phyloP scores from a whole-genome alignment of 1,139 yeast species.

The Suhomyces bokatorum region DNA sequence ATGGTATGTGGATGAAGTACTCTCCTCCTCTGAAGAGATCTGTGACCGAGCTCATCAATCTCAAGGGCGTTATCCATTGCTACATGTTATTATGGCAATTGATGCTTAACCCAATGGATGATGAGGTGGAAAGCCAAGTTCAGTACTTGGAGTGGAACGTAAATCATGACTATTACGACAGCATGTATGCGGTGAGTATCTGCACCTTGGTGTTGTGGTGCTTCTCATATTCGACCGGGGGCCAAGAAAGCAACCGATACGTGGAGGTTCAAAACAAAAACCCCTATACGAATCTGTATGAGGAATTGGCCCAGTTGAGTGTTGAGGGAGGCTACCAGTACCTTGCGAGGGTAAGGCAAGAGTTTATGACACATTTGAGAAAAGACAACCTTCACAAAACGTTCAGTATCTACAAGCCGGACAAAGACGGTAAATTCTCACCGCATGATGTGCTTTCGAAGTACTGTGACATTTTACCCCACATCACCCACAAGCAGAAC shows the following conservation, averaged over 20 bases:
- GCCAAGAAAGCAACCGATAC: conserved; percentile 38
- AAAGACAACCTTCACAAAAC: conserved; percentile 25
- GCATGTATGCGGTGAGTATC: conserved; percentile 46
- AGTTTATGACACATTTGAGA: conserved; percentile 22
- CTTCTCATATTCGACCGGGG: conserved; percentile 41
- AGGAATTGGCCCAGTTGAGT: conserved; percentile 25
- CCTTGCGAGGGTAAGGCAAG: conserved; percentile 37
- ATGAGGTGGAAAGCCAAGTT: conserved; percentile 15
- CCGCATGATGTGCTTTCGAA: conserved; percentile 39
- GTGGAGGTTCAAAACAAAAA: conserved; percentile 16
- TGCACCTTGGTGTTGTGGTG: conserved; percentile 53
- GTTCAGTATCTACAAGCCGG: conserved; percentile 29
- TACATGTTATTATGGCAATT: conserved; percentile 63
- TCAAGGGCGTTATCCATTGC: conserved; percentile 59
- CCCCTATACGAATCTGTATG: conserved; percentile 18
- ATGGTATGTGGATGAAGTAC: conserved; percentile 44
- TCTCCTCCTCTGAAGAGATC: conserved; percentile 18
- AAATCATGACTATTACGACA: conserved; percentile 34
- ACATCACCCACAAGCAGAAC: conserved; percentile 44
- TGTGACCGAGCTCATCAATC: conserved; percentile 34
- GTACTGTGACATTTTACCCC: conserved; percentile 44
- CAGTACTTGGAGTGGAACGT: conserved; percentile 32
- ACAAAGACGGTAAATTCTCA: conserved; percentile 17
- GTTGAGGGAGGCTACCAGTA: conserved; percentile 34
- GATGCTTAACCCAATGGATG: conserved; percentile 48